phyloP scores from a whole-genome alignment of 2,329 filamentous ascomycete species.

The Bimuria novae-zelandiae region DNA sequence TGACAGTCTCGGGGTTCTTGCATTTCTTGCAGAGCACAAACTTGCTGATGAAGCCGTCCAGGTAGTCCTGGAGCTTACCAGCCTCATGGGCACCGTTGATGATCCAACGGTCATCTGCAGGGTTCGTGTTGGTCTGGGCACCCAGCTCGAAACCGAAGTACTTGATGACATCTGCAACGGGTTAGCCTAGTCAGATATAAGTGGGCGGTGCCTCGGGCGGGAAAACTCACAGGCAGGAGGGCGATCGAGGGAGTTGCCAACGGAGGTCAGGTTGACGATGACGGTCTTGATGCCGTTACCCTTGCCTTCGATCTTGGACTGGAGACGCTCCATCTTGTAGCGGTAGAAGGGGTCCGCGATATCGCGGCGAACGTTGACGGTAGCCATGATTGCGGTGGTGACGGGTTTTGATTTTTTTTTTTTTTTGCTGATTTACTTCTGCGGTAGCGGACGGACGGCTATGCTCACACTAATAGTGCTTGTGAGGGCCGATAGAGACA shows the following conservation, averaged over 20 bases:
- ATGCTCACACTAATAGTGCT: constrained; percentile 45
- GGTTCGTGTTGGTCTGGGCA: constrained; percentile 97
- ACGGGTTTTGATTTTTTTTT: constrained; percentile 30
- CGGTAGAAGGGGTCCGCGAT: constrained; percentile 98
- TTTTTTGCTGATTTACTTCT: constrained; percentile 29
- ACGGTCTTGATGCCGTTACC: constrained; percentile 99
- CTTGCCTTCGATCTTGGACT: constrained; percentile 99
- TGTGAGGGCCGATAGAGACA: constrained; percentile 66
- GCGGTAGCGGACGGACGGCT: constrained; percentile 35
- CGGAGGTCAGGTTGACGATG: constrained; percentile 93
- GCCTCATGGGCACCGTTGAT: constrained; percentile 99
- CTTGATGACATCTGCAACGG: constrained; percentile 79
- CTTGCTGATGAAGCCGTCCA: constrained; percentile 97
- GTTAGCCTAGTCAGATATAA: constrained; percentile 10
- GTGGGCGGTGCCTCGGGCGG: neutral
- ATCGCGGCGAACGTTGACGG: constrained; percentile 96
- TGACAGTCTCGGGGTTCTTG: constrained; percentile 98
- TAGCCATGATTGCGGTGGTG: constrained; percentile 78
- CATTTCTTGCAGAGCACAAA: constrained; percentile 99
- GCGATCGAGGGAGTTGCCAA: constrained; percentile 88
- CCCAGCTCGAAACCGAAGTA: constrained; percentile 99
- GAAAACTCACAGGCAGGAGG: constrained; percentile 69
- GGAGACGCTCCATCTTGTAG: constrained; percentile 99
- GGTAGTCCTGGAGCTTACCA: constrained; percentile 93
- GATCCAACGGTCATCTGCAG: constrained; percentile 98